Percentiles rank a stretch among this genome's conserved stretches.
Evolutionary conservation across 192 early-diverging fungal genomes (phyloP).

Genomic region (Umbelopsis sp.): DNA sequence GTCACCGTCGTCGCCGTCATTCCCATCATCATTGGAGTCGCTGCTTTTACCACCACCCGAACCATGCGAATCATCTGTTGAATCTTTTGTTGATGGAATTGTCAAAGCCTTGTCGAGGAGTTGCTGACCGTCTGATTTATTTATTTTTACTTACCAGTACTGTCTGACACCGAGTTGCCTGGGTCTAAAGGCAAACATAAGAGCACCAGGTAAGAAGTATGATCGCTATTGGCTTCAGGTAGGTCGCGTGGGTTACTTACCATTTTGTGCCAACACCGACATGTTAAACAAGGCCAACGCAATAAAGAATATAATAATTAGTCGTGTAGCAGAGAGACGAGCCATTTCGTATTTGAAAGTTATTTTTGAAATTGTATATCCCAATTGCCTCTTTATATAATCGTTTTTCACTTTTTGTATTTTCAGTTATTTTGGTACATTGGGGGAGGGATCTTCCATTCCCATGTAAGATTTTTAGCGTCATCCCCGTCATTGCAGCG

Average conservation of each 20-base stretch:
- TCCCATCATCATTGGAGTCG: too few species aligned
- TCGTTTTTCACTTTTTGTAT: too few species aligned
- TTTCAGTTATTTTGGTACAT: too few species aligned
- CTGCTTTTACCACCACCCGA: too few species aligned
- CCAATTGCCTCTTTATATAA: background rate
- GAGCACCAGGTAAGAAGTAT: background rate
- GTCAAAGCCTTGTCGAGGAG: background rate
- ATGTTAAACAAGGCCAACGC: background rate
- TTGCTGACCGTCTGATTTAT: too few species aligned
- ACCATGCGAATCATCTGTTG: background rate
- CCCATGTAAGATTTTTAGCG: too few species aligned
- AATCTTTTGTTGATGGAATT: background rate
- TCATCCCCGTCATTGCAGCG: too few species aligned
- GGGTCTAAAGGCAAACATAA: background rate
- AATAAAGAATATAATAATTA: background rate
- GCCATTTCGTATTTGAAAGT: background rate
- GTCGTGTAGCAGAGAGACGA: background rate
- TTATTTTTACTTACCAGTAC: too few species aligned
- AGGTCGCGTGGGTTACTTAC: constrained; percentile 5
- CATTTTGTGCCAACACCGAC: background rate
- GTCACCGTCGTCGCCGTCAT: too few species aligned
- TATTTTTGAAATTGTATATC: background rate
- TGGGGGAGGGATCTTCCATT: too few species aligned
- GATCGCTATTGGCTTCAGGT: background rate
- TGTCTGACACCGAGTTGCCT: too few species aligned